phyloP scores from a whole-genome alignment of 352 stramenopile genomes.

The Phytopythium mirpurense region DNA sequence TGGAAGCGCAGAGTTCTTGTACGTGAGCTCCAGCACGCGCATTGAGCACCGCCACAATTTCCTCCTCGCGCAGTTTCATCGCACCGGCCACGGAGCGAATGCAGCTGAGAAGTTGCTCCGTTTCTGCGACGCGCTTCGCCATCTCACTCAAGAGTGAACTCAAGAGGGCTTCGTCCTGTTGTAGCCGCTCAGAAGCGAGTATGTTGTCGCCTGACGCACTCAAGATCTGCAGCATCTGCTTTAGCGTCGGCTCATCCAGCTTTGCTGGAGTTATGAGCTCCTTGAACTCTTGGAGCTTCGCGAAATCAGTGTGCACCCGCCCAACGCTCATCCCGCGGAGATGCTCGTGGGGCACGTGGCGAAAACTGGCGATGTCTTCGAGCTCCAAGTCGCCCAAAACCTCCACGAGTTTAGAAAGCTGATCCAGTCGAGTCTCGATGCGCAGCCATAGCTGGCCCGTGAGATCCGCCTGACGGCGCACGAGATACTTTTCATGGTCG shows the following conservation, averaged over 20 bases:
- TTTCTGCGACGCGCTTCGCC: conserved; percentile 40
- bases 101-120: conserved; percentile 35
- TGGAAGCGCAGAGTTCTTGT: conserved; percentile 1
- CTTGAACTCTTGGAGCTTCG: conserved; percentile 19
- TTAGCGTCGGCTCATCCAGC: conserved; percentile 9
- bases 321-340: conserved; percentile 14
- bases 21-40: conserved; percentile 4
- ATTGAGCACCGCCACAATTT: conserved; percentile 34
- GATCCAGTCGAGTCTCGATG: conserved; percentile 27
- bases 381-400: conserved; percentile 40
- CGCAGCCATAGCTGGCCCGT: conserved; percentile 38
- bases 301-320: conserved; percentile 2
- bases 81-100: conserved; percentile 38
- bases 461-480: conserved; percentile 20
- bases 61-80: conserved; percentile 37
- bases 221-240: conserved; percentile 8
- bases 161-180: conserved; percentile 36
- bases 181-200: conserved; percentile 20
- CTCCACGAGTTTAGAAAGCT: conserved; percentile 25
- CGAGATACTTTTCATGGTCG: conserved; percentile 49
- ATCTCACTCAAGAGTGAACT: conserved; percentile 58
- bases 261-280: conserved; percentile 13
- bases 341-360: conserved; percentile 30
- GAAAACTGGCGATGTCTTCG: conserved; percentile 27
- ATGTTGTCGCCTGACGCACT: conserved; percentile 10